phyloP scores from a whole-genome alignment of 2,329 filamentous ascomycete species.

The Pestalotiopsis sp. region DNA sequence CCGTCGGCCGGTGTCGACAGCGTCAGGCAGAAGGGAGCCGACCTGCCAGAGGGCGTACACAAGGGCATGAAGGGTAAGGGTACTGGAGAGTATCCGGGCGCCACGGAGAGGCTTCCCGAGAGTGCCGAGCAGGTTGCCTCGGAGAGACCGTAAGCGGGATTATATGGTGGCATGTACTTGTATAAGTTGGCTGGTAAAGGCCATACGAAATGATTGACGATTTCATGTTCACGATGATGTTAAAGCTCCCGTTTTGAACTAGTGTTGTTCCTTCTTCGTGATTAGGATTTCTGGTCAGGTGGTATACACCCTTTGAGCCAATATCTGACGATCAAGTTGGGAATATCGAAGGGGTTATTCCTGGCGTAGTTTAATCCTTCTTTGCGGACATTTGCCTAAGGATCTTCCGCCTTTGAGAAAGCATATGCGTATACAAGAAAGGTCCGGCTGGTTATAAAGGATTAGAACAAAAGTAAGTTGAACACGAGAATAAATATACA shows the following conservation, averaged over 20 bases:
- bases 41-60: neutral
- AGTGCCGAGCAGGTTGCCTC: neutral
- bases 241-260: neutral
- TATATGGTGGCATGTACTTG: neutral
- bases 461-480: neutral
- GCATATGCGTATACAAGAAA: conserved; percentile 16
- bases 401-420: conserved; percentile 16
- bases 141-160: neutral
- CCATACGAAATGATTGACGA: neutral
- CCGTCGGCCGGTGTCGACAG: neutral
- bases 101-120: neutral
- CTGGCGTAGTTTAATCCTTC: neutral
- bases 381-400: conserved; percentile 1
- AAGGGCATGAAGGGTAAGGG: neutral
- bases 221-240: neutral
- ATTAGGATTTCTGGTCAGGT: neutral
- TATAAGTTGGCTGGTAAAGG: neutral
- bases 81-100: neutral
- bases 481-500: neutral
- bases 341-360: neutral
- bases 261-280: neutral
- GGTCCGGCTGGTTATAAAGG: conserved; percentile 5
- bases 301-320: neutral
- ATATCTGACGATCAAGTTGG: neutral
- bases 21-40: neutral